Evolutionary conservation across 805 yeast species (phyloP).

Genomic region (Wickerhamomyces kurtzmanii): DNA sequence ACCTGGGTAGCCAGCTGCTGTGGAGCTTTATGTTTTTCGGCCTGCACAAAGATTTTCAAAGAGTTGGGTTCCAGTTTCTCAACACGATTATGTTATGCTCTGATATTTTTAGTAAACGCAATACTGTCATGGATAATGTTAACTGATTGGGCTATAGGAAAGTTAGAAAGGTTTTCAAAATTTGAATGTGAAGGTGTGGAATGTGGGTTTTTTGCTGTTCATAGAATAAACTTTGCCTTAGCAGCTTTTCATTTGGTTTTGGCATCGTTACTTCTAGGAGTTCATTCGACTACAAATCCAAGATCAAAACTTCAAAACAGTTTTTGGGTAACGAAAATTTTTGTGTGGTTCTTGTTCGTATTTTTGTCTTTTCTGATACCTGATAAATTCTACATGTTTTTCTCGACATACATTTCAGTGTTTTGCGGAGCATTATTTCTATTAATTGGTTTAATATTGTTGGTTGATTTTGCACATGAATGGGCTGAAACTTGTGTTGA

Average conservation of each 20-base stretch:
- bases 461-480: conserved; percentile 96
- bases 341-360: conserved; percentile 46
- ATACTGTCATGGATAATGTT: conserved; percentile 88
- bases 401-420: conserved; percentile 88
- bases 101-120: conserved; percentile 67
- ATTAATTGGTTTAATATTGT: conserved; percentile 77
- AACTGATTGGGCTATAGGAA: conserved; percentile 65
- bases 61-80: conserved; percentile 56
- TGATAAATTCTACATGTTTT: conserved; percentile 74
- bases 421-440: conserved; percentile 77
- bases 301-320: conserved; percentile 85
- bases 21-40: conserved; percentile 75
- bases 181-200: conserved; percentile 72
- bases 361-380: conserved; percentile 71
- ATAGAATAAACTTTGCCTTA: conserved; percentile 79
- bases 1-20: conserved; percentile 61
- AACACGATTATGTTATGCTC: conserved; percentile 82
- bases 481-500: conserved; percentile 97
- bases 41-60: conserved; percentile 43
- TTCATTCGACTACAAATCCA: conserved; percentile 67
- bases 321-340: conserved; percentile 74
- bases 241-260: conserved; percentile 70
- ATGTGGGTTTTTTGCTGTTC: conserved; percentile 94
- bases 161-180: conserved; percentile 63
- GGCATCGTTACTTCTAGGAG: conserved; percentile 61